Evolutionary conservation across 331 rosid species (phyloP), one percentile per base, ranked within the genome.

Genomic region (Malus hybrid): DNA sequence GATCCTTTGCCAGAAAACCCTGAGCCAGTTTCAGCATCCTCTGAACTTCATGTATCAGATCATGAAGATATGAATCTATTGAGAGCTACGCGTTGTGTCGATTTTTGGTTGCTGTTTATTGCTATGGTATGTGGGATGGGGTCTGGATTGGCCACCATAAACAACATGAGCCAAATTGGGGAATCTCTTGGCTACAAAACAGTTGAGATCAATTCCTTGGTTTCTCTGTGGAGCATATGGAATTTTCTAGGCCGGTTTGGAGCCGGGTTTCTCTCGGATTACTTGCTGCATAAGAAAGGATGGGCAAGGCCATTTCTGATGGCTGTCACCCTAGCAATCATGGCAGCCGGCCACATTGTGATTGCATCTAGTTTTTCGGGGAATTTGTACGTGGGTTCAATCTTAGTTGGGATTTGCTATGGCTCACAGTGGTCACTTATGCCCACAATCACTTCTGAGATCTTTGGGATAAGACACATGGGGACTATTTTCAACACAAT

Each of bases 241-340:
- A 93, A 93, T 67, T 93, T 91, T 78, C 89, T 93, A 0, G 98
- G 98, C 64, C 96, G 97, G 61, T 90, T 93, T 18, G 98, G 96
- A 61, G 98, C 91, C 3, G 98, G 98, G 1, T 93, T 85, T 60
- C 29, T 85, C 28, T 93, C 98, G 0, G 98, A 93, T 81, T 88
- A 80, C 63, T 75, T 93, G 59, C 85, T 93, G 69, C 97, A 87
- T 68, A 76, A 55, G 34, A 79, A 76, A 77, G 91, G 97, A 27
- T 93, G 89, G 92, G 87, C 91, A 1, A 84, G 97, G 83, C 97
- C 97, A 16, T 67, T 85, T 71, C 70, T 91, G 81, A 90, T 93
- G 81, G 82, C 74, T 0, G 48, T 80, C 52, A 90, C 90, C 66
- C 77, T 87, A 65, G 86, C 89, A 65, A 72, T 65, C 16, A 90